Evolutionary conservation across 192 early-diverging fungal species (phyloP).

Genomic region (Backusella tuberculispora): DNA sequence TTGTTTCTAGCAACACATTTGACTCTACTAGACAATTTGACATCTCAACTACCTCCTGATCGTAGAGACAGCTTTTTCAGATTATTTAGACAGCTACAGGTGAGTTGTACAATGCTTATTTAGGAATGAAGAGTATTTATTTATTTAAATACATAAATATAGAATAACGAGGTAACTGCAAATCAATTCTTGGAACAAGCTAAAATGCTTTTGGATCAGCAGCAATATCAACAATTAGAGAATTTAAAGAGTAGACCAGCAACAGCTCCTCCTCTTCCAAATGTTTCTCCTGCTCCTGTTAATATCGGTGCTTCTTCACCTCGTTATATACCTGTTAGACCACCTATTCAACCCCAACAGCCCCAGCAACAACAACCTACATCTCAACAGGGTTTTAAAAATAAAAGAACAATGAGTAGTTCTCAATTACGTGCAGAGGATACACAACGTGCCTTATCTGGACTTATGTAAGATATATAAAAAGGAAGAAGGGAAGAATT

Average conservation of each 20-base stretch:
- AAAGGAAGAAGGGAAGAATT: background rate
- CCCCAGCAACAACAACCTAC: background rate
- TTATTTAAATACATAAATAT: background rate
- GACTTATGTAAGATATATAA: constrained; percentile 15
- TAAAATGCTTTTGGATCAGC: constrained; percentile 40
- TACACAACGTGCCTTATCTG: constrained; percentile 18
- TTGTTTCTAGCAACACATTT: background rate
- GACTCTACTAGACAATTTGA: constrained; percentile 33
- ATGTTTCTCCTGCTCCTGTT: background rate
- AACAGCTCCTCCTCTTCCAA: background rate
- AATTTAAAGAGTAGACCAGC: constrained; percentile 43
- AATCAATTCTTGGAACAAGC: constrained; percentile 47
- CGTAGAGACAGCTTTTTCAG: constrained; percentile 33
- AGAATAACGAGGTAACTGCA: constrained; percentile 47
- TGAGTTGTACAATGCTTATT: background rate
- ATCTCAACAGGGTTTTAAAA: background rate
- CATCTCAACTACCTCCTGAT: constrained; percentile 30
- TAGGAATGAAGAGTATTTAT: background rate
- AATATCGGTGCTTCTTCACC: background rate
- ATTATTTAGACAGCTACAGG: constrained; percentile 33
- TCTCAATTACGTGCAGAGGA: constrained; percentile 25
- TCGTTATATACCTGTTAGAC: background rate
- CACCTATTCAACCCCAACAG: constrained; percentile 13
- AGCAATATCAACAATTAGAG: constrained; percentile 51
- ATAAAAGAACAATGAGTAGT: constrained; percentile 18